Evolutionary conservation across 192 early-diverging fungal genomes (phyloP).

Genomic region (Mortierella antarctica): DNA sequence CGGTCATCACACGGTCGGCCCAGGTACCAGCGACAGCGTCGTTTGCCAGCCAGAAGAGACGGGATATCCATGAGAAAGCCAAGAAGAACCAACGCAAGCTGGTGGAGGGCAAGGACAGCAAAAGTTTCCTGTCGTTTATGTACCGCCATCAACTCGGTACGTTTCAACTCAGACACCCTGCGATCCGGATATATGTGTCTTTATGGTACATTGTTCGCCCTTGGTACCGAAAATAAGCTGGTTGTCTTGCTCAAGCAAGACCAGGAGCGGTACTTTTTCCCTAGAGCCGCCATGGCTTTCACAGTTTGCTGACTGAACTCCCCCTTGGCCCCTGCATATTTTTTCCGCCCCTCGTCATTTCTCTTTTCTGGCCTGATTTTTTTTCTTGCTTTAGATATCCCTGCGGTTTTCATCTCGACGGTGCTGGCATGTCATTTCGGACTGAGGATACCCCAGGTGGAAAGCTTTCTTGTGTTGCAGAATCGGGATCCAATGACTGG

Average conservation of each 20-base stretch:
- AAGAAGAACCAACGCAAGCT: slow-evolving; percentile 23
- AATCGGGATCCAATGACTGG: slow-evolving; percentile 47
- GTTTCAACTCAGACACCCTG: not conserved
- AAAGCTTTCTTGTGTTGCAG: slow-evolving; percentile 47
- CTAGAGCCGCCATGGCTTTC: too few relatives aligned
- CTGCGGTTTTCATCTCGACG: slow-evolving; percentile 45
- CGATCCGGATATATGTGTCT: too few relatives aligned
- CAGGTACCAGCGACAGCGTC: not conserved
- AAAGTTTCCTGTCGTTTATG: slow-evolving; percentile 41
- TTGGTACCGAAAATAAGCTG: too few relatives aligned
- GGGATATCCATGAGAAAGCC: slow-evolving; percentile 14
- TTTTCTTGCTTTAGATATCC: slow-evolving; percentile 45
- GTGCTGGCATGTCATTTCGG: slow-evolving; percentile 52
- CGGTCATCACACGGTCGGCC: not conserved
- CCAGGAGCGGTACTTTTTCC: too few relatives aligned
- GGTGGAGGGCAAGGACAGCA: slow-evolving; percentile 13
- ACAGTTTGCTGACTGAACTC: too few relatives aligned
- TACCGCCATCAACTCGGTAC: slow-evolving; percentile 48
- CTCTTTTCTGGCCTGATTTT: not conserved
- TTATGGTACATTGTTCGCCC: too few relatives aligned
- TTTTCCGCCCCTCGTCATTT: not conserved
- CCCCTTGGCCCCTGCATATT: too few relatives aligned
- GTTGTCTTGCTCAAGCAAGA: too few relatives aligned
- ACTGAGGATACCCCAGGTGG: slow-evolving; percentile 20
- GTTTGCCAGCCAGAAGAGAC: not conserved